Evolutionary conservation across 2,329 filamentous ascomycete species (phyloP), one percentile per base, ranked within the genome.

Genomic region (Phialemoniopsis sp.): DNA sequence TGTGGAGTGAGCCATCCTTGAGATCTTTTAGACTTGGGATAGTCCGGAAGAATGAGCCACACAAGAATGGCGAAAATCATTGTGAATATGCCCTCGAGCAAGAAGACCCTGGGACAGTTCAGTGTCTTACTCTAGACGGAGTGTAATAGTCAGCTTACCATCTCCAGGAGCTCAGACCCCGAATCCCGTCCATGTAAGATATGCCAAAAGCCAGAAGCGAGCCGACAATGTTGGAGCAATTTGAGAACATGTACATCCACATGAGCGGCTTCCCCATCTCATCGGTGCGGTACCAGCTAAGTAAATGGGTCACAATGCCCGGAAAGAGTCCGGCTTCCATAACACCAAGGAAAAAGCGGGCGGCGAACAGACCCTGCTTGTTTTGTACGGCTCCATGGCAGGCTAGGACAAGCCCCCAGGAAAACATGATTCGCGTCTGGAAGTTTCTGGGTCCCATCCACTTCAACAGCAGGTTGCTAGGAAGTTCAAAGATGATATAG

Each of bases 271-370:
- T 36, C 19, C 26, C 37, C 26, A 42, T 34, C 31, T 45, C 43
- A 34, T 45, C 43, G 16, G 29, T 37, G 14, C 43, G 39, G 37
- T 45, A 45, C 43, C 43, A 45, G 34, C 32, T 36, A 10, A 21
- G 28, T 9, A 45, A 40, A n/a, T 41, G 39, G 7, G 39, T 45
- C 34, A 42, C 36, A 13, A 45, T 8, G 2, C 13, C 21, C 10
- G 43, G 43, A 26, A 45, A 45, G n/a, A 45, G 21, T 4, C 43
- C 43, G 9, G 43, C 39, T 29, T 45, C 43, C 37, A 74, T 60
- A 1, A 78, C 69, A 29, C 39, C 36, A 12, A 38, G 32, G 12
- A 42, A 33, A 28, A 42, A 42, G 2, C 40, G 36, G 8, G 34
- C 29, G 10, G 36, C 40, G 16, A 29, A 42, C 4, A 42, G 32